Base-by-base conservation (phyloP, 257 asterid species). In the Nicotiana otophora region DNA sequence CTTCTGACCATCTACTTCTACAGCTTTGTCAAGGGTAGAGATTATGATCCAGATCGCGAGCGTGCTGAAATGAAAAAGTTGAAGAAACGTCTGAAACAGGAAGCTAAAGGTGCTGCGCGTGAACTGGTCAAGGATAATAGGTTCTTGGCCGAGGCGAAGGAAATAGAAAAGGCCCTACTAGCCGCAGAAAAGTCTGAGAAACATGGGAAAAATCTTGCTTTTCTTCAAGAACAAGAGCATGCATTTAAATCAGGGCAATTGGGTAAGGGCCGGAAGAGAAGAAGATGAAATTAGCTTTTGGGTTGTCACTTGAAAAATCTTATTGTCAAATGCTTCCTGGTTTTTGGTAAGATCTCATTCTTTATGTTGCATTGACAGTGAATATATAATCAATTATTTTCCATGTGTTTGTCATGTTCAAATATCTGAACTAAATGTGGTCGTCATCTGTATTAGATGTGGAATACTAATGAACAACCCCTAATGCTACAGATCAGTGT, bases 1-100 rank as follows among this genome's bases (percentile, higher is more conserved):
- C 31, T 81, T 60, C 60, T 70, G 20, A 46, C 85, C 82, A 20
- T 84, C 30, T 53, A 28, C 34, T 74, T 30, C 15, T 90, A 83
- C 95, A 96, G 99, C 90, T 96, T 86, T 81, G 93, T 93, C 5
- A 96, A 96, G 88, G 99, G 98, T 62, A 90, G 99, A 85, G 99
- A 96, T 78, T 96, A 96, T 34, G 98, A 96, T 79, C 99, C 98
- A n/a, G 98, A 96, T 62, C 93, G 98, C 4, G 98, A 93, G 19
- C 88, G 98, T 84, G 95, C 97, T 60, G 97, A 92, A 87, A 84
- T 39, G 87, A 92, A 88, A 82, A 93, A 94, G 84, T 20, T 96
- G 84, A 93, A 86, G 91, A 93, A 89, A 82, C 92, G 82, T 5
- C 26, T 93, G 30, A 86, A 86, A 77, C 87, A 87, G 79, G 98